phyloP scores from a whole-genome alignment of 2,329 filamentous ascomycete genomes.

The Exophiala oligosperma region DNA sequence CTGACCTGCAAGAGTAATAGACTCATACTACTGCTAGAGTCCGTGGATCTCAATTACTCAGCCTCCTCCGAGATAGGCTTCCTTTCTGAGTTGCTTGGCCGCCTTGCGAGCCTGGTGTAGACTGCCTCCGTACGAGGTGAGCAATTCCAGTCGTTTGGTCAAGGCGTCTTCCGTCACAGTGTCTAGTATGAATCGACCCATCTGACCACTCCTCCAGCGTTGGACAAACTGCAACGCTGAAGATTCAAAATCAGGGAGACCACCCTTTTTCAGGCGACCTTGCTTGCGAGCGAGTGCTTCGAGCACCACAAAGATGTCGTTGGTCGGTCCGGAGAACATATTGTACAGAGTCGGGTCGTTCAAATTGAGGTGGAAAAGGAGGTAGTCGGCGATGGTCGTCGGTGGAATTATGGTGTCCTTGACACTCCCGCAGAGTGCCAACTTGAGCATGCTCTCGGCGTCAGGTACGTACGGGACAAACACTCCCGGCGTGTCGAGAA shows the following conservation, averaged over 20 bases:
- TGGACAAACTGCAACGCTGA: conserved; percentile 80
- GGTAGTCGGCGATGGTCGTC: conserved; percentile 81
- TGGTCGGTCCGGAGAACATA: conserved; percentile 70
- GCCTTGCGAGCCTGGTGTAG: conserved; percentile 45
- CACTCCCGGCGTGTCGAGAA: conserved; percentile 91
- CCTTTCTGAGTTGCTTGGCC: conserved; percentile 33
- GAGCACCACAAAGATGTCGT: conserved; percentile 76
- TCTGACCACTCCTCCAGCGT: conserved; percentile 73
- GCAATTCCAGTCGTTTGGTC: conserved; percentile 41
- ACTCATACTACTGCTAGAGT: neutral
- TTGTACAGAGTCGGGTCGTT: conserved; percentile 63
- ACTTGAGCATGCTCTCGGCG: conserved; percentile 86
- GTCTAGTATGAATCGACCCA: conserved; percentile 80
- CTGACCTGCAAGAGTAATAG: too few species aligned
- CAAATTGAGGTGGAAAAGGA: conserved; percentile 80
- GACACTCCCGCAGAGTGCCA: conserved; percentile 87
- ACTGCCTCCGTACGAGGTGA: conserved; percentile 39
- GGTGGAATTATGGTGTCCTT: conserved; percentile 82
- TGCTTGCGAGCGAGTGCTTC: conserved; percentile 69
- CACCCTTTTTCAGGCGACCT: conserved; percentile 74
- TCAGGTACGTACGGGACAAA: conserved; percentile 90
- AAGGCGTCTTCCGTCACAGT: conserved; percentile 65
- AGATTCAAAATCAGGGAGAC: conserved; percentile 66
- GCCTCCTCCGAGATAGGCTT: conserved; percentile 19
- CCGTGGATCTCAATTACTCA: neutral